These are phyloP conservation scores for Stephanodiscus triporus DNA, from an alignment of 108 stramenopile species.

Conservation along the genomic window DNA sequence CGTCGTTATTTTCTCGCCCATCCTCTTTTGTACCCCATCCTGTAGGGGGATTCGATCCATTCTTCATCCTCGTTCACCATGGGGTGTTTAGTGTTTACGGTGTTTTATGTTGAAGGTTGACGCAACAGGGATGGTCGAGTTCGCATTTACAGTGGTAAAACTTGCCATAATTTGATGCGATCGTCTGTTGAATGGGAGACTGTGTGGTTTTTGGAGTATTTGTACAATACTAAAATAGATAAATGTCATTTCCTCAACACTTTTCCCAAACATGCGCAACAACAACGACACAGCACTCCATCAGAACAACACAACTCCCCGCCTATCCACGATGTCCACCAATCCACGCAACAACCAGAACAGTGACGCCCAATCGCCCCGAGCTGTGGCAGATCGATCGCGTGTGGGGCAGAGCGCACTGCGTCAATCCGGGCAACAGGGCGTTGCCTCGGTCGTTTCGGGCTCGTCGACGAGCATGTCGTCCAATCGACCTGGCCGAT, in stretches of 20 bases:
- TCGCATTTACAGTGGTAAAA: too few relatives aligned
- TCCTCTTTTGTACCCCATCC: constrained; percentile 27
- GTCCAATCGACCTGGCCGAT: neutral
- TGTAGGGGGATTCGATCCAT: constrained; percentile 36
- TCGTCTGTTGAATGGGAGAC: too few relatives aligned
- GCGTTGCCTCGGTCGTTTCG: constrained; percentile 5
- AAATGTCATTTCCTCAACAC: too few relatives aligned
- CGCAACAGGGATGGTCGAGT: too few relatives aligned
- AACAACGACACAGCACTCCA: too few relatives aligned
- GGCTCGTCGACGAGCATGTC: neutral
- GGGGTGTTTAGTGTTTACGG: neutral
- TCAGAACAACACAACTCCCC: too few relatives aligned
- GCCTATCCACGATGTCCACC: neutral
- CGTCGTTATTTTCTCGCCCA: neutral
- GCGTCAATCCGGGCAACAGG: constrained; percentile 17
- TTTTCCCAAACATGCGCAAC: too few relatives aligned
- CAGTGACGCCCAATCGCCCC: neutral
- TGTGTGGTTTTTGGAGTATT: too few relatives aligned
- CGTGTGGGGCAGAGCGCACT: constrained; percentile 19
- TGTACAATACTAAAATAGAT: too few relatives aligned
- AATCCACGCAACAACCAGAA: neutral
- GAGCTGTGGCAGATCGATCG: neutral
- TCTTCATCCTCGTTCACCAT: constrained; percentile 22
- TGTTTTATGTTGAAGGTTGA: too few relatives aligned
- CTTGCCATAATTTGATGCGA: too few relatives aligned